Base-by-base conservation (phyloP, 257 asterid species). In the Forsythia suspensa region DNA sequence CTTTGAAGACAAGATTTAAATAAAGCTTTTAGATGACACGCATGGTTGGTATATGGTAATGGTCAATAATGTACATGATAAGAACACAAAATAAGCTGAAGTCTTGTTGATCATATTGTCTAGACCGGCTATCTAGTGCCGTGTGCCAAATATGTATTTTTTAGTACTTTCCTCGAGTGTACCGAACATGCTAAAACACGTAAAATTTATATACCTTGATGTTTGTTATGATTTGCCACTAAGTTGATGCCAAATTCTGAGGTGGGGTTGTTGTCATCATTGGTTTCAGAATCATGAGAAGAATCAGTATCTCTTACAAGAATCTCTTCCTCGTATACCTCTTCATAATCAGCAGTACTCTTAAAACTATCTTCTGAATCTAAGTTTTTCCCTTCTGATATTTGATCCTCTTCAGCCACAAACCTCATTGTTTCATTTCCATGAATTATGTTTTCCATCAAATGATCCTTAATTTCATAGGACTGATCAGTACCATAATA, bases 311-410 rank as follows among this genome's bases (percentile, higher is more conserved):
- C 87, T 80, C 70, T 76, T 63, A 61, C 72, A 8, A 74, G 80
- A 85, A 86, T 84, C 87, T 82, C 86, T 59, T 79, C 90, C 15
- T 82, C 90, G 37, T 38, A 81, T 21, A 48, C 82, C 10, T 75
- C 86, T 0, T 84, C 84, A 1, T 85, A 83, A 67, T 73, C 77
- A 66, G 73, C 77, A 66, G 71, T 74, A 79, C 79, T 73, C 15
- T 76, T 79, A 57, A 18, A 63, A 51, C 74, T 80, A 78, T 82
- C 89, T 40, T 76, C 82, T 4, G 63, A 42, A 5, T 63, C 70
- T 11, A n/a, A 57, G 34, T 13, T 40, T 5, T 41, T 63, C 37
- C 4, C 46, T 36, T 42, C 76, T 8, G 44, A 65, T 40, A 73
- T 34, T 74, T 61, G 73, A 34, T 39, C 74, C 65, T 75, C 79